Base-by-base conservation (phyloP, 139 green algal genomes). In the Chlorella sp. region DNA sequence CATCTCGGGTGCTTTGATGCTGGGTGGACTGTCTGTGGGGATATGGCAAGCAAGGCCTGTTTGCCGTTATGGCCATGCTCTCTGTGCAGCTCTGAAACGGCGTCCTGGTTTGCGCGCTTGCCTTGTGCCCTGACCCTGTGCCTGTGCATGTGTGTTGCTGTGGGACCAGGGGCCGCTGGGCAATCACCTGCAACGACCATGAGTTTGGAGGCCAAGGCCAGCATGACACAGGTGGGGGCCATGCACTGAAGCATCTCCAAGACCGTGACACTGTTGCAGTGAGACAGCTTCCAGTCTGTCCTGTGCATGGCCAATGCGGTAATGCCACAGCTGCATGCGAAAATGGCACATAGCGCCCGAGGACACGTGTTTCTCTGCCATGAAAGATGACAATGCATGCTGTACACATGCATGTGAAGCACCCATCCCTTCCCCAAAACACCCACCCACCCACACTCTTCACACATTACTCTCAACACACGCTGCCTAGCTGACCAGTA, bases 131-230 rank as follows among this genome's bases (percentile, higher is more conserved):
- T 55, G 42, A 55, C 42, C 10, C 17, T 10, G 42, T 55, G 42
- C 42, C 10, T 55, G 17, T 55, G 10, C 42, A 55, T 55, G 17
- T 55, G 42, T 55, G 42, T 10, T 55, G 42, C 42, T 55, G 42
- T 17, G 10, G 10, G 42, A n/a, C n/a, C 65, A 97, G 92, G 92
- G 92, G 87, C 55, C 55, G 49, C 10, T 92, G 83, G 88, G 91
- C 92, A 27, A 93, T 97, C 73, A 86, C 86, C 49, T 63, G 71
- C 29, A 77, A 91, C 36, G 90, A 97, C 82, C 81, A 82, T 6
- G 63, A 78, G 5, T 96, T 90, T 71, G 32, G 72, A 0, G 93
- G 91, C 51, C 74, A 65, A 4, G 89, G 89, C 68, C 83, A 83
- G 67, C 75, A 74, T 17, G 88, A 93, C 77, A 91, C 74, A 1